A percentile compares a stretch with the other conserved stretches of the same genome.
These are phyloP conservation scores for Auricularia auricula-judae DNA, from an alignment of 768 basidiomycete species.

Conservation along the genomic window DNA sequence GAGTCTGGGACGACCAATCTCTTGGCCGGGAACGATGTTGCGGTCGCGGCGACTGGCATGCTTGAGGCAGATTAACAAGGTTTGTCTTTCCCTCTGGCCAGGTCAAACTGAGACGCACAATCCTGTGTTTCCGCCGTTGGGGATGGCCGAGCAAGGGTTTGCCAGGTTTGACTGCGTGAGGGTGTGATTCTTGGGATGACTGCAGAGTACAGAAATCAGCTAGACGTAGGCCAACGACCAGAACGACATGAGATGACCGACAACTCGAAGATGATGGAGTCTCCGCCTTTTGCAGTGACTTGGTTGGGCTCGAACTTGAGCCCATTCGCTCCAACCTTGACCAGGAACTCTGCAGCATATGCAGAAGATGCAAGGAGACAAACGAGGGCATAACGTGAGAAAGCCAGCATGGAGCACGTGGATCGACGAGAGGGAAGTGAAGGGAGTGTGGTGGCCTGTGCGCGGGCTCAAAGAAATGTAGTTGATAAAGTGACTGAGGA, in stretches of 20 bases:
- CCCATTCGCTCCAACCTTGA: not conserved
- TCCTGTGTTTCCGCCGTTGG: conserved; percentile 28
- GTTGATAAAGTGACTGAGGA: no score
- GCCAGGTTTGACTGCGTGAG: conserved; percentile 26
- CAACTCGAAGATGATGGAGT: not conserved
- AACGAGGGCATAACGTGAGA: not conserved
- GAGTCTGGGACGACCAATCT: conserved; percentile 40
- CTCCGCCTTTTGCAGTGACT: not conserved
- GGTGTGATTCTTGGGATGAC: conserved; percentile 10
- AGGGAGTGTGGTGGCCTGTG: no score
- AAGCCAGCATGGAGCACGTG: not conserved
- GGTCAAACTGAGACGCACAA: conserved; percentile 3
- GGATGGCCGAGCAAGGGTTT: conserved; percentile 26
- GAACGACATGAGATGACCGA: not conserved
- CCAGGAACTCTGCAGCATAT: not conserved
- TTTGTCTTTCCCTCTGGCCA: not conserved
- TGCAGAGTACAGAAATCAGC: not conserved
- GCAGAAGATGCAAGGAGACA: not conserved
- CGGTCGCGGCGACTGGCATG: conserved; percentile 34
- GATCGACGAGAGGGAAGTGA: no score
- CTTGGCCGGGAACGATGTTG: conserved; percentile 39
- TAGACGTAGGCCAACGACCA: not conserved
- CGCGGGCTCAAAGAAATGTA: no score
- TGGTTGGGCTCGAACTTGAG: not conserved
- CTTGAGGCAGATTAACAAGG: conserved; percentile 9